Evolutionary conservation across 2,329 filamentous ascomycete species (phyloP).

Genomic region (Paradendryphiella salina): DNA sequence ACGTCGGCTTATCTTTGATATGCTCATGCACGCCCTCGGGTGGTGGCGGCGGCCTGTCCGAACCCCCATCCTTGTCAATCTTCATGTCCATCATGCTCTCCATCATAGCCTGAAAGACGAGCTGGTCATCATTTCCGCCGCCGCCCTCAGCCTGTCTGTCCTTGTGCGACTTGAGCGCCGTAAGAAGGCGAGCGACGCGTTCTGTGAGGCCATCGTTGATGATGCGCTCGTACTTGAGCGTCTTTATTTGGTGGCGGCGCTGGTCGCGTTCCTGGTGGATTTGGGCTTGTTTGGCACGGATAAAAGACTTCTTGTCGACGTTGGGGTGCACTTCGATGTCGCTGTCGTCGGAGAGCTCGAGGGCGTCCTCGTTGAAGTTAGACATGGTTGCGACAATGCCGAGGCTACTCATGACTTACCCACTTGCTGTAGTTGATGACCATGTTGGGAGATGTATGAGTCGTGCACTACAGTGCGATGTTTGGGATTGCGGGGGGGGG

Average conservation of each 20-base stretch:
- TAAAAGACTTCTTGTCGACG: constrained; percentile 97
- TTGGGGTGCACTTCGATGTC: constrained; percentile 99
- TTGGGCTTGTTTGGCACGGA: constrained; percentile 95
- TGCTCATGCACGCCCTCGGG: constrained; percentile 79
- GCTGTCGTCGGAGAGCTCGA: constrained; percentile 97
- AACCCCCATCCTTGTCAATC: constrained; percentile 52
- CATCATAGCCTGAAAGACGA: constrained; percentile 88
- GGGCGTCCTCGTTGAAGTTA: constrained; percentile 64
- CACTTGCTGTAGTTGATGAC: constrained; percentile 74
- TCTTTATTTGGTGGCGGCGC: constrained; percentile 85
- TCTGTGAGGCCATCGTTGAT: constrained; percentile 89
- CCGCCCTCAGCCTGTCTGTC: constrained; percentile 45
- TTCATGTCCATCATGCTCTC: constrained; percentile 66
- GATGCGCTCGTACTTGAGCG: constrained; percentile 86
- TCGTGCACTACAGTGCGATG: constrained; percentile 10
- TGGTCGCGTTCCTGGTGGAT: constrained; percentile 90
- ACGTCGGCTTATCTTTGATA: constrained; percentile 75
- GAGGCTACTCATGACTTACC: constrained; percentile 50
- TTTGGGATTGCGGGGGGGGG: constrained; percentile 20
- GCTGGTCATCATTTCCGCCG: constrained; percentile 64
- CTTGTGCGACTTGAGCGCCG: constrained; percentile 73
- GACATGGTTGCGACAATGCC: not conserved
- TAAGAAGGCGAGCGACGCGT: constrained; percentile 79
- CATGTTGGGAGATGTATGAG: constrained; percentile 44
- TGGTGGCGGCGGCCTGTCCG: constrained; percentile 67